Evolutionary conservation across 2,329 filamentous ascomycete genomes (phyloP).

Genomic region (Verticillium longisporum): DNA sequence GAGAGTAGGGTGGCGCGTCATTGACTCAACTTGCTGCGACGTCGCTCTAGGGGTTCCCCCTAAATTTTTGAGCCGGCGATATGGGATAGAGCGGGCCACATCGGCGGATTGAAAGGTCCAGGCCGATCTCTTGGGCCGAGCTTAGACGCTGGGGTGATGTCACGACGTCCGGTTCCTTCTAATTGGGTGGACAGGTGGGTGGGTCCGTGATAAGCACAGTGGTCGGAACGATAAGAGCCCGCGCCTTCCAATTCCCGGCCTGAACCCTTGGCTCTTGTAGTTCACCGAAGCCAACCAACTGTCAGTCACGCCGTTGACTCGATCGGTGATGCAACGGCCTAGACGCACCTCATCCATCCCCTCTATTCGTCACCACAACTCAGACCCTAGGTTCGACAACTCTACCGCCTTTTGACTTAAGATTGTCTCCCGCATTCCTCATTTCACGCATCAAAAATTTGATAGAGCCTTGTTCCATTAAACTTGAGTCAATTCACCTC

Average conservation of each 20-base stretch:
- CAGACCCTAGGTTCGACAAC: background rate
- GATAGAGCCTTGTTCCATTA: background rate
- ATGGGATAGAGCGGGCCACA: background rate
- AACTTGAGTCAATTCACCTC: background rate
- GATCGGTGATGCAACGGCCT: background rate
- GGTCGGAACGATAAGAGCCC: background rate
- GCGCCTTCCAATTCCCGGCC: background rate
- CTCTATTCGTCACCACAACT: background rate
- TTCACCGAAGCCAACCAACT: background rate
- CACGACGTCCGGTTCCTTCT: background rate
- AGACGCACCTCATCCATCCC: background rate
- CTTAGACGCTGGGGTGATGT: slow-evolving; percentile 3
- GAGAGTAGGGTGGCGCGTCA: slow-evolving; percentile 1
- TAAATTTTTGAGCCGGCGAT: background rate
- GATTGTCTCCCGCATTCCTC: background rate
- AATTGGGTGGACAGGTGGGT: slow-evolving; percentile 1
- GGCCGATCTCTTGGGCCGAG: background rate
- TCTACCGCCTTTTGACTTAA: background rate
- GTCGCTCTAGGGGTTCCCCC: background rate
- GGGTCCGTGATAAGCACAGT: background rate
- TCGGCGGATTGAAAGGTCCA: background rate
- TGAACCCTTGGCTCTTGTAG: background rate
- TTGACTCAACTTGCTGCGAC: background rate
- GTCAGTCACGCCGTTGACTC: background rate
- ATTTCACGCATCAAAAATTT: background rate